Conservation (phyloP, 768 basidiomycete species). For the Cantharellus cinnabarinus region DNA sequence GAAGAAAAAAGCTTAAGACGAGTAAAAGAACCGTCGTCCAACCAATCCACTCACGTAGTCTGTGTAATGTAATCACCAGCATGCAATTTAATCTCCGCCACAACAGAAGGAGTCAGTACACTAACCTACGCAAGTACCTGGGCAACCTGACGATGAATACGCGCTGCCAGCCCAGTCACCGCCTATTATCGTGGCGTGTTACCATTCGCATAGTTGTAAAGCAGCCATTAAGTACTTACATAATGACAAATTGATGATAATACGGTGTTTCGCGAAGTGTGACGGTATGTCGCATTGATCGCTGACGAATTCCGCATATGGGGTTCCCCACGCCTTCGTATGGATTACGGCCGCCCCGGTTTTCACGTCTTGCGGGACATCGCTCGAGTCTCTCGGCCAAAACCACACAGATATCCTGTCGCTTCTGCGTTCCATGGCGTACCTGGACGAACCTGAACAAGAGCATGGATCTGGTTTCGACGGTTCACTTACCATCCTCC, state of each 20-base stretch:
- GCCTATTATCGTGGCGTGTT: background rate
- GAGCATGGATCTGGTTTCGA: too few species aligned
- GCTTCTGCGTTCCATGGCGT: conserved; percentile 10
- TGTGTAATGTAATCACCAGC: background rate
- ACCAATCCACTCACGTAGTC: background rate
- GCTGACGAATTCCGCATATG: conserved; percentile 9
- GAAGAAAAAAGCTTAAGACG: conserved; percentile 10
- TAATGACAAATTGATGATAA: conserved; percentile 11
- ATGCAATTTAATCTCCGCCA: background rate
- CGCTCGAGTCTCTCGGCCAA: conserved; percentile 1
- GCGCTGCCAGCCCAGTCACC: conserved; percentile 4
- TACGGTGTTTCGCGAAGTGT: conserved; percentile 9
- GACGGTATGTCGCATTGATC: conserved; percentile 18
- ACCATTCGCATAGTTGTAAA: conserved; percentile 8
- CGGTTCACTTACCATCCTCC: conserved; percentile 18
- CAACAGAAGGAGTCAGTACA: background rate
- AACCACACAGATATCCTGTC: conserved; percentile 7
- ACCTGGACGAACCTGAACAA: background rate
- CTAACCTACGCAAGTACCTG: conserved; percentile 9
- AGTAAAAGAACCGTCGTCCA: background rate
- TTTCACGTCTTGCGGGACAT: conserved; percentile 9
- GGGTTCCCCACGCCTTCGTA: conserved; percentile 2
- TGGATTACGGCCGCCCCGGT: conserved; percentile 2
- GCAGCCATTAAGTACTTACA: conserved; percentile 6
- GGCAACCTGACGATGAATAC: conserved; percentile 6